A percentile compares a stretch with the other conserved stretches of the same genome.
Conservation (phyloP, 2,329 filamentous ascomycete species). For the Niveomyces coronatus region DNA sequence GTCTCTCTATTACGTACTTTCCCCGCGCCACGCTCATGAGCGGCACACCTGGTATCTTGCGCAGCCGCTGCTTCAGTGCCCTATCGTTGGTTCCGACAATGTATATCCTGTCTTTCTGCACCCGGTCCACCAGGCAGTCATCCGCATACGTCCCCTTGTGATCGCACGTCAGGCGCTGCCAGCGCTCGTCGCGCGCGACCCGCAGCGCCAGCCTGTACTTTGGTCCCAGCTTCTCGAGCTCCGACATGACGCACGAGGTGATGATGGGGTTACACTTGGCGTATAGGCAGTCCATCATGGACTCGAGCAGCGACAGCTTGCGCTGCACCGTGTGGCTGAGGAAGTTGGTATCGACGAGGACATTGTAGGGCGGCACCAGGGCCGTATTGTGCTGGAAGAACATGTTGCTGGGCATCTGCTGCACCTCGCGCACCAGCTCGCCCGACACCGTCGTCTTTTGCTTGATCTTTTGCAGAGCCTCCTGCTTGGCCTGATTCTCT, state of each 20-base stretch:
- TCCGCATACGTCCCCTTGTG: slow-evolving; percentile 79
- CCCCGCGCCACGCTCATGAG: slow-evolving; percentile 75
- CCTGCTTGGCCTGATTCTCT: slow-evolving; percentile 61
- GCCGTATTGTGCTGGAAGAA: slow-evolving; percentile 87
- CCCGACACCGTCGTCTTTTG: slow-evolving; percentile 44
- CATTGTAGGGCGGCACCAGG: slow-evolving; percentile 69
- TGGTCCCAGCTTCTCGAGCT: slow-evolving; percentile 78
- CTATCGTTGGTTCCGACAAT: slow-evolving; percentile 71
- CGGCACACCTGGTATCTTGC: slow-evolving; percentile 60
- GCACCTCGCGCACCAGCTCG: slow-evolving; percentile 66
- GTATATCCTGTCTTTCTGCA: slow-evolving; percentile 65
- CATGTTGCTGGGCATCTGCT: slow-evolving; percentile 70
- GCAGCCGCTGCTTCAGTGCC: slow-evolving; percentile 69
- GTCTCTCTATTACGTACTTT: slow-evolving; percentile 88
- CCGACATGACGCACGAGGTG: slow-evolving; percentile 66
- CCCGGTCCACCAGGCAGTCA: slow-evolving; percentile 71
- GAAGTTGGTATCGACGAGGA: slow-evolving; percentile 84
- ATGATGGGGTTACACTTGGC: slow-evolving; percentile 86
- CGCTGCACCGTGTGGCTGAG: slow-evolving; percentile 81
- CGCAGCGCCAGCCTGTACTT: slow-evolving; percentile 81
- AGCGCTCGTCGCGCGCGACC: slow-evolving; percentile 83
- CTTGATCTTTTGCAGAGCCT: slow-evolving; percentile 21
- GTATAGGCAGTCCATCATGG: slow-evolving; percentile 89
- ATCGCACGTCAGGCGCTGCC: slow-evolving; percentile 75
- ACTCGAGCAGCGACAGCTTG: slow-evolving; percentile 78